Base-by-base conservation (phyloP, 768 basidiomycete species). In the Leucosporidium creatinivorum region DNA sequence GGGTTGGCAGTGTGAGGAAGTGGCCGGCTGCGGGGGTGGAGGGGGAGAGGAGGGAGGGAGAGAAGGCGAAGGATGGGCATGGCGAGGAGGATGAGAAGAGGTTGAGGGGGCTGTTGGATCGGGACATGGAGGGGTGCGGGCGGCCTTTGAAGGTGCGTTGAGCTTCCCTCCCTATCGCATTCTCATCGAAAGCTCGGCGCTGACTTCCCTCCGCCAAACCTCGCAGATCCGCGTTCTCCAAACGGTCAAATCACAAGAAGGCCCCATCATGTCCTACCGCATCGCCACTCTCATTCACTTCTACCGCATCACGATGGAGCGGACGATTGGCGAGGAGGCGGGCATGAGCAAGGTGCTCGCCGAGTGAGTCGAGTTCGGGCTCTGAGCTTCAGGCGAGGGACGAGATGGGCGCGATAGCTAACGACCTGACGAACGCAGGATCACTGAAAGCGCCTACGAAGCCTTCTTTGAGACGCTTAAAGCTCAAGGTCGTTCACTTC, bases 271-370 rank as follows among this genome's bases (percentile, higher is more conserved):
- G 55, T 86, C 89, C 0, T 99, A 92, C 80, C 93, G 91, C 77
- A 86, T 98, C 61, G 87, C 91, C 57, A 97, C 94, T 74, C 81
- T 98, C n/a, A 79, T 99, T 13, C 91, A 94, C 72, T 99, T 98
- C 76, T 99, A 98, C 77, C 80, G 87, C 76, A 78, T 92, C 39
- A 97, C 93, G 7, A 96, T 99, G 92, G 83, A 85, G 59, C 83
- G 91, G 58, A 97, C 93, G 2, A 87, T 97, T 52, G 96, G 96
- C 0, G 82, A 84, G n/a, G 81, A 88, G 4, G 90, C 93, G 2
- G 66, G 89, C 55, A 80, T 98, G 62, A 87, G 88, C 1, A 83
- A 80, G 65, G 87, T 89, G 0, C 80, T 98, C 33, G 81, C 85
- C 69, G 91, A 96, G 92, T 94, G 73, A 60, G 86, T 72, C 51